A percentile compares a stretch with the other conserved stretches of the same genome.
These are phyloP conservation scores for Parmelia sp. DNA, from an alignment of 495 filamentous ascomycete species.

Conservation along the genomic window DNA sequence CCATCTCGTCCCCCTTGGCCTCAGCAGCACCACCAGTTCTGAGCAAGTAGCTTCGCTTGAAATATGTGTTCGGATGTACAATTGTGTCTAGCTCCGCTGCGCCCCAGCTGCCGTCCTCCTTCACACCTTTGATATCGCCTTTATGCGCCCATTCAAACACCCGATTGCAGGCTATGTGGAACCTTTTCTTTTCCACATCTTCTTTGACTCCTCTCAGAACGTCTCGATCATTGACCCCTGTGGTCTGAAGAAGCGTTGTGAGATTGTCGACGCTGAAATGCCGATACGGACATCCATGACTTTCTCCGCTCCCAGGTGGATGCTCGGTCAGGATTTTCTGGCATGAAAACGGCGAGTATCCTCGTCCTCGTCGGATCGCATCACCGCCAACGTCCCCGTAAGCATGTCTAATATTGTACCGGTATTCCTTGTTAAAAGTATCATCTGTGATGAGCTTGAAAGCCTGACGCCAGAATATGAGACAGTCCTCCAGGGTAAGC, in stretches of 20 bases:
- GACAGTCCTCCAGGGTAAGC: slow-evolving; percentile 79
- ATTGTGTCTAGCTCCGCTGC: slow-evolving; percentile 87
- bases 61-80: slow-evolving; percentile 96
- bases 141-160: slow-evolving; percentile 89
- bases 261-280: slow-evolving; percentile 88
- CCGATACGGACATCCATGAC: slow-evolving; percentile 91
- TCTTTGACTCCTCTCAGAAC: slow-evolving; percentile 75
- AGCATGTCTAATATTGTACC: slow-evolving; percentile 88
- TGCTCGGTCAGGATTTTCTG: slow-evolving; percentile 89
- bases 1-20: slow-evolving; percentile 25
- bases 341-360: slow-evolving; percentile 86
- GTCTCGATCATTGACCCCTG: slow-evolving; percentile 70
- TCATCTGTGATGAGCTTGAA: slow-evolving; percentile 87
- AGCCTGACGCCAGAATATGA: slow-evolving; percentile 85
- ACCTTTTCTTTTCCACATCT: slow-evolving; percentile 82
- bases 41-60: slow-evolving; percentile 83
- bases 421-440: slow-evolving; percentile 88
- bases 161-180: slow-evolving; percentile 92
- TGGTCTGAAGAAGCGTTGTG: slow-evolving; percentile 59
- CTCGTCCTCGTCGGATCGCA: slow-evolving; percentile 71
- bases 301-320: slow-evolving; percentile 73
- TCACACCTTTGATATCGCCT: slow-evolving; percentile 80
- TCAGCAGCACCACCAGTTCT: slow-evolving; percentile 49
- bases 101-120: slow-evolving; percentile 71
- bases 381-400: slow-evolving; percentile 97